Percentiles rank a stretch among this genome's conserved stretches.
These are phyloP conservation scores for Colletotrichum musae DNA, from an alignment of 2,329 filamentous ascomycete species.

Conservation along the genomic window DNA sequence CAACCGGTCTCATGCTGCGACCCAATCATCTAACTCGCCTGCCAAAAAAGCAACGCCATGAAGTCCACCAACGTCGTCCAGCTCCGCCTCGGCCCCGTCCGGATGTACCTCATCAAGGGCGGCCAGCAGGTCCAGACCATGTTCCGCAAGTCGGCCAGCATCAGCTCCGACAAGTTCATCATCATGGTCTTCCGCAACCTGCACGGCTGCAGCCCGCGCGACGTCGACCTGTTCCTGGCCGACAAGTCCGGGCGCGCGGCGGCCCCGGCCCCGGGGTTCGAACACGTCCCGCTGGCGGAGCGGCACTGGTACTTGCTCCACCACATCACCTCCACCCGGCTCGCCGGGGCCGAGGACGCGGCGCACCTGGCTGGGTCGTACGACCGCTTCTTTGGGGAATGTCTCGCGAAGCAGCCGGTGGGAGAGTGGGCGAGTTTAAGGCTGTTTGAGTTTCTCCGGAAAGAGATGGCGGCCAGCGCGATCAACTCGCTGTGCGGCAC, in stretches of 20 bases:
- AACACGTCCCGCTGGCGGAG: constrained; percentile 35
- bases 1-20: neutral
- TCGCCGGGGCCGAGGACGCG: constrained; percentile 34
- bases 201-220: constrained; percentile 31
- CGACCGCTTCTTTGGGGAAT: constrained; percentile 31
- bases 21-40: neutral
- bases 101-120: constrained; percentile 40
- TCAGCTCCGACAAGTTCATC: constrained; percentile 43
- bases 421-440: constrained; percentile 43
- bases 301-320: constrained; percentile 45
- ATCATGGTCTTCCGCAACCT: constrained; percentile 35
- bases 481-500: constrained; percentile 44
- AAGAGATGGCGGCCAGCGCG: constrained; percentile 44
- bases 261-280: constrained; percentile 40
- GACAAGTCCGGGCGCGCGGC: constrained; percentile 43
- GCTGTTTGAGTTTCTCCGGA: constrained; percentile 42
- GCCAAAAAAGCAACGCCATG: constrained; percentile 16
- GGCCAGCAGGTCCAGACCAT: constrained; percentile 37
- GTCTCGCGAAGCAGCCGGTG: constrained; percentile 31
- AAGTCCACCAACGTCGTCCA: constrained; percentile 28
- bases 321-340: constrained; percentile 39
- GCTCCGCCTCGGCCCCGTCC: constrained; percentile 36
- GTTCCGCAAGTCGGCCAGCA: constrained; percentile 39
- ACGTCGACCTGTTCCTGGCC: constrained; percentile 30
- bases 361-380: constrained; percentile 38